These are phyloP conservation scores for Eucalyptus fibrosa DNA, from an alignment of 345 rosid species.

Conservation along the genomic window DNA sequence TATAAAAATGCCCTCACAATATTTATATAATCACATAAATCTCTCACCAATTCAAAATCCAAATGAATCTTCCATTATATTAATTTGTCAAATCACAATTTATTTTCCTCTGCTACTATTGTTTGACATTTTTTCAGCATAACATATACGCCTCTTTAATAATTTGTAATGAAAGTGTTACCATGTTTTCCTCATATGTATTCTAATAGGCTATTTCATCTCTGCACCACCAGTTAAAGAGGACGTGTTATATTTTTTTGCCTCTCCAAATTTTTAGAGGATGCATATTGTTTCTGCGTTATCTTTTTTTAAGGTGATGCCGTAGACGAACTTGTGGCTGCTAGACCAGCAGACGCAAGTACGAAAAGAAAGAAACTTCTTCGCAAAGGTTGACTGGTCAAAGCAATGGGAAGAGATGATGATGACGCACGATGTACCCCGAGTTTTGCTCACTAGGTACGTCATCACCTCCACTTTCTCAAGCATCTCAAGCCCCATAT, in stretches of 20 bases:
- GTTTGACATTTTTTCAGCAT: not conserved
- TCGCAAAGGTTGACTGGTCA: not conserved
- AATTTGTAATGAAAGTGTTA: not conserved
- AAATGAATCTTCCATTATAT: not conserved
- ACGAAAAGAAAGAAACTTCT: not conserved
- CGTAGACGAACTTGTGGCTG: not conserved
- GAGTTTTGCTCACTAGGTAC: not conserved
- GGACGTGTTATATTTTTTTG: not conserved
- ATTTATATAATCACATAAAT: not conserved
- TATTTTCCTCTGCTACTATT: not conserved
- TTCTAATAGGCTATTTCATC: not conserved
- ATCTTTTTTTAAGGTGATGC: not conserved
- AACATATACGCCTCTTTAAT: not conserved
- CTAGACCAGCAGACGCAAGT: not conserved
- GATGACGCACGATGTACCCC: not conserved
- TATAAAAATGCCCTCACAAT: not conserved
- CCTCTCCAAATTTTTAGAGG: not conserved
- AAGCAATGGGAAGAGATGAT: not conserved
- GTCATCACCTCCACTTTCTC: not conserved
- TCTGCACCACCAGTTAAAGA: not conserved
- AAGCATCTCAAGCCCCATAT: not conserved
- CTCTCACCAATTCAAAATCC: not conserved
- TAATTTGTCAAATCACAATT: not conserved
- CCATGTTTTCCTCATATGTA: not conserved
- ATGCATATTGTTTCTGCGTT: not conserved